Conservation (phyloP, 306 rosid genomes). For the Corylus heterophylla region DNA sequence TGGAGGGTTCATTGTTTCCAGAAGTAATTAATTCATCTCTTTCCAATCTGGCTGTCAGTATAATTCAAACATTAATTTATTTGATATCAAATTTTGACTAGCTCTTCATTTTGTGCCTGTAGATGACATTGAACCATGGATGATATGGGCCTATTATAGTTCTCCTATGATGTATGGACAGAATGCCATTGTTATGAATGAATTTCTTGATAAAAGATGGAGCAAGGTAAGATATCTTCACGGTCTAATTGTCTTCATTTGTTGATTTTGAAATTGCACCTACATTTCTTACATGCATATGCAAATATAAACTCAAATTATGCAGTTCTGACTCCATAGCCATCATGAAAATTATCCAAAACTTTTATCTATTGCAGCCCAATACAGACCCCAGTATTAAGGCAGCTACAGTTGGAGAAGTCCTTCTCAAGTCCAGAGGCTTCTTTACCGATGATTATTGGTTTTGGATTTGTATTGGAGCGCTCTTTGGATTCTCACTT, state of each 20-base stretch:
- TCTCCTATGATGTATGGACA: conserved; percentile 95
- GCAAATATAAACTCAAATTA: not conserved
- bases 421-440: conserved; percentile 61
- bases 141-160: conserved; percentile 71
- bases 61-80: not conserved
- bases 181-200: conserved; percentile 75
- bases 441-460: conserved; percentile 54
- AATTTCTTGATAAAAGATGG: conserved; percentile 85
- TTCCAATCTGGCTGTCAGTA: not conserved
- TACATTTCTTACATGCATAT: not conserved
- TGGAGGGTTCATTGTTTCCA: conserved; percentile 63
- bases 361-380: conserved; percentile 42
- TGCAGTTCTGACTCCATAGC: not conserved
- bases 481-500: conserved; percentile 61
- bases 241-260: not conserved
- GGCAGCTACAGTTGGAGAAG: conserved; percentile 60
- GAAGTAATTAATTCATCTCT: conserved; percentile 27
- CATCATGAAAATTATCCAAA: not conserved
- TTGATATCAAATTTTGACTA: not conserved
- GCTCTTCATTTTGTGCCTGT: not conserved
- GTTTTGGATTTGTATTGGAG: conserved; percentile 82
- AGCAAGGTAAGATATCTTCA: conserved; percentile 37
- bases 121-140: conserved; percentile 76
- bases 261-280: not conserved
- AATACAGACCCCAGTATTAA: conserved; percentile 44